phyloP scores from a whole-genome alignment of 768 basidiomycete species.

The Leccinum imitatum region DNA sequence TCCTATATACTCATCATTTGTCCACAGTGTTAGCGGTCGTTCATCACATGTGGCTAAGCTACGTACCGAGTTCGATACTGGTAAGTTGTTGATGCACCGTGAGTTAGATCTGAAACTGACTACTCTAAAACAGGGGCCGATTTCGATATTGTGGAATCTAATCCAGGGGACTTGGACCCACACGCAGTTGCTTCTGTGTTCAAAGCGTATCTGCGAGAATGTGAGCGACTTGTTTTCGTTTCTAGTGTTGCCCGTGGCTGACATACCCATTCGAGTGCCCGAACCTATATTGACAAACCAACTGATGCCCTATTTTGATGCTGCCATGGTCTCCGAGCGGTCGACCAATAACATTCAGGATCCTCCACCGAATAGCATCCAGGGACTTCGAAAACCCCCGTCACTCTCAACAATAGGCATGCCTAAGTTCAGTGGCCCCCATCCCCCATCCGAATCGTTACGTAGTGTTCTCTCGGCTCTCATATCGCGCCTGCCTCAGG shows the following conservation, averaged over 20 bases:
- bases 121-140: conserved; percentile 61
- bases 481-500: conserved; percentile 66
- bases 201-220: conserved; percentile 89
- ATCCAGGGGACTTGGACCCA: conserved; percentile 87
- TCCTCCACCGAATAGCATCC: conserved; percentile 37
- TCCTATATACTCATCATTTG: conserved; percentile 10
- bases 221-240: conserved; percentile 49
- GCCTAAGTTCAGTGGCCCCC: conserved; percentile 61
- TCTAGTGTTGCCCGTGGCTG: conserved; percentile 2
- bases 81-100: conserved; percentile 34
- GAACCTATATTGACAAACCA: conserved; percentile 78
- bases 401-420: conserved; percentile 78
- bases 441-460: conserved; percentile 59
- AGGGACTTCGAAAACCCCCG: conserved; percentile 66
- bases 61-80: conserved; percentile 79
- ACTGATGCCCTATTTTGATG: conserved; percentile 76
- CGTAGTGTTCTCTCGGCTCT: conserved; percentile 60
- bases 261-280: conserved; percentile 59
- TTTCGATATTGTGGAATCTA: conserved; percentile 74
- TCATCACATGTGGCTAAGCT: conserved; percentile 77
- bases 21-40: conserved; percentile 72
- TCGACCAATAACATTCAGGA: conserved; percentile 30
- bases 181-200: conserved; percentile 93
- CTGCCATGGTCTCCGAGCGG: conserved; percentile 61
- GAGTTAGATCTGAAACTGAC: conserved; percentile 7